Evolutionary conservation across 2,329 filamentous ascomycete genomes (phyloP), one percentile per base, ranked within the genome.

Genomic region (Lasiodiplodia hormozganensis): DNA sequence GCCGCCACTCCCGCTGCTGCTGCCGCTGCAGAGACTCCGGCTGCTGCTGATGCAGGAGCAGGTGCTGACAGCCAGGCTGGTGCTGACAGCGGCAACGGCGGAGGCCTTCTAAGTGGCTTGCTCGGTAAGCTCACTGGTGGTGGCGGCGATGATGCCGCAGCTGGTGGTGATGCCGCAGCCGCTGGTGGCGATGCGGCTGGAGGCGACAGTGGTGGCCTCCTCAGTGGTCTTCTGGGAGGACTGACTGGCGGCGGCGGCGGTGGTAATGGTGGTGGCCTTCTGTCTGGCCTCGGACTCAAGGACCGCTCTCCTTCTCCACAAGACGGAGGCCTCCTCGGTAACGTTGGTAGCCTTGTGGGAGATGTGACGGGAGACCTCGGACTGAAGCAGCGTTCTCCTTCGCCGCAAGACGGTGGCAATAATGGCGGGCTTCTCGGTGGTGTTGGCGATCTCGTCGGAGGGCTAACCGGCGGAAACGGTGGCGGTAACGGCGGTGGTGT

Each of bases 281-380:
- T 21, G 62, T 47, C 43, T 8, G 25, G 38, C 23, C 52, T 67
- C 49, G 64, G 58, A 34, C 58, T 62, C 14, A 62, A 49, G 52
- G 57, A 58, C 7, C 64, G 64, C 38, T 49, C 36, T 25, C 38
- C 57, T n/a, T 8, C 47, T 23, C 56, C 56, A 2, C 56, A 58
- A 8, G 25, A 28, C 16, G 52, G 52, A 2, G 43, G 64, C 23
- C 51, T 21, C 18, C 47, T 28, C 16, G 51, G 49, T 14, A 14
- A 6, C 25, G 31, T 31, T 18, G 21, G 36, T 6, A 38, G 31
- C 62, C 43, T 49, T 25, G 25, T 40, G 16, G 56, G 56, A 21
- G 56, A 36, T 16, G 56, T 21, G 7, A 47, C 43, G 7, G 43
- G 43, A 18, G 43, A 47, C 10, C 8, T 47, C 16, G 51, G 51